Evolutionary conservation across 768 basidiomycete species (phyloP).

Genomic region (Russula lepida): DNA sequence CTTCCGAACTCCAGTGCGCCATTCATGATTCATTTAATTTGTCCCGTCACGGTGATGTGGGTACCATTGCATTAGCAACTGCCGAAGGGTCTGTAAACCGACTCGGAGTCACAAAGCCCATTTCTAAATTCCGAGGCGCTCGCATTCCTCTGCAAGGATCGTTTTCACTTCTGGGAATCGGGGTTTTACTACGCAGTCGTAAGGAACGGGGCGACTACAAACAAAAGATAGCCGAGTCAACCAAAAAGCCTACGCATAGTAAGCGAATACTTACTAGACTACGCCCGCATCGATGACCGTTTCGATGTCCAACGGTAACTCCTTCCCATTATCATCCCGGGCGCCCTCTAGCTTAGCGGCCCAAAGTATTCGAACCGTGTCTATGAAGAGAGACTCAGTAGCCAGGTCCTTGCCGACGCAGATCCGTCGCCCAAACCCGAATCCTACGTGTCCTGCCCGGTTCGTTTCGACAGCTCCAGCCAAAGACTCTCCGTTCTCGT

Average conservation of each 20-base stretch:
- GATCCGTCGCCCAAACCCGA: constrained; percentile 18
- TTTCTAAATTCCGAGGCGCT: not conserved
- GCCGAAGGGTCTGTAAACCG: not conserved
- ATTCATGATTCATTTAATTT: not conserved
- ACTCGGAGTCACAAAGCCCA: not conserved
- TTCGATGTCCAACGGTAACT: not conserved
- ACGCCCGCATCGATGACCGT: constrained; percentile 1
- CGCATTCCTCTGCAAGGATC: constrained; percentile 3
- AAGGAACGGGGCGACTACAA: constrained; percentile 16
- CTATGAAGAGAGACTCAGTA: constrained; percentile 19
- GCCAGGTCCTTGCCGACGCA: constrained; percentile 22
- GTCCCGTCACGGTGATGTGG: not conserved
- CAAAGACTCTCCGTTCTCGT: too few relatives aligned
- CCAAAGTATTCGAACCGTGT: constrained; percentile 19
- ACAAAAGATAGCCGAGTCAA: not conserved
- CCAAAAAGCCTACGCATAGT: not conserved
- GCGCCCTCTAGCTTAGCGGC: constrained; percentile 14
- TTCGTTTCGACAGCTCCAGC: too few relatives aligned
- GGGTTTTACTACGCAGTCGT: constrained; percentile 19
- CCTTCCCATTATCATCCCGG: constrained; percentile 10
- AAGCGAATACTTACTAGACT: not conserved
- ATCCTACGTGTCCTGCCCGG: constrained; percentile 16
- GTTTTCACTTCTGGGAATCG: constrained; percentile 14
- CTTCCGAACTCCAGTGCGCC: not conserved
- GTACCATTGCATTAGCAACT: not conserved